Percentiles rank a stretch among this genome's conserved stretches.
phyloP scores from a whole-genome alignment of 371 early-diverging fungal genomes.

The Rozella allomycis region DNA sequence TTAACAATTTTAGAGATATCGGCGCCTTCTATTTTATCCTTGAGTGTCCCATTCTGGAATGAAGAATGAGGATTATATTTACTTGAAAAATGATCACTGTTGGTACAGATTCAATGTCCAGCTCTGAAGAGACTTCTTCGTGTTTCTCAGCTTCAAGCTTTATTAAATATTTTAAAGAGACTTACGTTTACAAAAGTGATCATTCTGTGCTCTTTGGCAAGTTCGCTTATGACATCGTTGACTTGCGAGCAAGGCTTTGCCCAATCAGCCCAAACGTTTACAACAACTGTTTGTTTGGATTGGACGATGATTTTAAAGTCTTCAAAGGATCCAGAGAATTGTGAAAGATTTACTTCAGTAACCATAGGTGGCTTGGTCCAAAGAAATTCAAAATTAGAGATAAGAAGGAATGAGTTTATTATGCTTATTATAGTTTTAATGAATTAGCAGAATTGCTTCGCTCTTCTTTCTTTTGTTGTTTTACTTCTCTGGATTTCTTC shows the following conservation, averaged over 20 bases:
- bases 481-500: too few species aligned
- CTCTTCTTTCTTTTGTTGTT: too few species aligned
- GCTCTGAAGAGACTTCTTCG: slow-evolving; percentile 59
- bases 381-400: too few species aligned
- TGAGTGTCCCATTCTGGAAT: slow-evolving; percentile 34
- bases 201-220: slow-evolving; percentile 46
- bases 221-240: slow-evolving; percentile 65
- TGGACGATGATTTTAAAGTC: too few species aligned
- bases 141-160: slow-evolving; percentile 77
- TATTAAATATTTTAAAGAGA: neutral
- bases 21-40: slow-evolving; percentile 65
- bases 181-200: slow-evolving; percentile 52
- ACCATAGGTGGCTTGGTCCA: too few species aligned
- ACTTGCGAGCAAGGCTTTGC: slow-evolving; percentile 71
- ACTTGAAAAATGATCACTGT: slow-evolving; percentile 64
- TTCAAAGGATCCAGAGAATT: too few species aligned
- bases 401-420: too few species aligned
- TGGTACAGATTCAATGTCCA: slow-evolving; percentile 76
- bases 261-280: slow-evolving; percentile 84
- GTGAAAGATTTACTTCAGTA: too few species aligned
- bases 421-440: too few species aligned
- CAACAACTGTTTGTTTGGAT: too few species aligned
- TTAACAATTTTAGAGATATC: slow-evolving; percentile 65
- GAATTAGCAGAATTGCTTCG: too few species aligned
- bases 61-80: slow-evolving; percentile 2